Percentiles rank a stretch among this genome's conserved stretches.
These are phyloP conservation scores for Termitomyces sp. DNA, from an alignment of 768 basidiomycete species.

Conservation along the genomic window DNA sequence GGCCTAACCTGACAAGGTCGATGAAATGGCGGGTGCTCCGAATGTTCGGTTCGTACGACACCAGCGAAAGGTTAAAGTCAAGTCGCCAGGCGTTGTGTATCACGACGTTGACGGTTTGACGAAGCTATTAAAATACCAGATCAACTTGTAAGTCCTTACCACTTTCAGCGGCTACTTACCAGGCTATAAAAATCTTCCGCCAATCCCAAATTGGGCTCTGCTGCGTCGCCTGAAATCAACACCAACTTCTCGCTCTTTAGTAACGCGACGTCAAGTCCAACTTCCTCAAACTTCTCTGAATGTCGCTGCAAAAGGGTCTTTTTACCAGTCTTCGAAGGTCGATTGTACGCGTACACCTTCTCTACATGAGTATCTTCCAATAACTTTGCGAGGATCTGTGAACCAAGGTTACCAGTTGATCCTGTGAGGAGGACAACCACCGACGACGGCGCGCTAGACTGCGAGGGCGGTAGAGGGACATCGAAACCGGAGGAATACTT, in stretches of 20 bases:
- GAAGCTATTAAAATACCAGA: slow-evolving; percentile 19
- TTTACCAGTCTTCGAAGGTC: slow-evolving; percentile 3
- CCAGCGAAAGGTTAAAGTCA: slow-evolving; percentile 37
- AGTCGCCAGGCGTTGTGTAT: slow-evolving; percentile 39
- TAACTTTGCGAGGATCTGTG: slow-evolving; percentile 20
- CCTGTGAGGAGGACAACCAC: slow-evolving; percentile 23
- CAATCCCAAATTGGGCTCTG: slow-evolving; percentile 15
- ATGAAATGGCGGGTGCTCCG: slow-evolving; percentile 29
- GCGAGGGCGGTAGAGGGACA: not conserved
- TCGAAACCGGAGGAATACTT: slow-evolving; percentile 28
- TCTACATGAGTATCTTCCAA: slow-evolving; percentile 32
- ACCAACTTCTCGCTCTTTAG: slow-evolving; percentile 15
- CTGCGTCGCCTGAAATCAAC: slow-evolving; percentile 17
- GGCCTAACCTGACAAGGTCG: slow-evolving; percentile 25
- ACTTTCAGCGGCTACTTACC: not conserved
- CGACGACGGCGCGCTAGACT: not conserved
- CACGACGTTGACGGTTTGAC: slow-evolving; percentile 23
- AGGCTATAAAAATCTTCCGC: not conserved
- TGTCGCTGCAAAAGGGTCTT: slow-evolving; percentile 16
- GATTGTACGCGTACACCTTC: slow-evolving; percentile 35
- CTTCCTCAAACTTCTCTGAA: slow-evolving; percentile 13
- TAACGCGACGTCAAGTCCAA: slow-evolving; percentile 14
- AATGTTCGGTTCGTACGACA: slow-evolving; percentile 35
- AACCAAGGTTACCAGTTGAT: slow-evolving; percentile 24
- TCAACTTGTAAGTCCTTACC: not conserved